Evolutionary conservation across 176 grass and related monocot species (phyloP), one percentile per base, ranked within the genome.

Genomic region (Aegilops bicornis): DNA sequence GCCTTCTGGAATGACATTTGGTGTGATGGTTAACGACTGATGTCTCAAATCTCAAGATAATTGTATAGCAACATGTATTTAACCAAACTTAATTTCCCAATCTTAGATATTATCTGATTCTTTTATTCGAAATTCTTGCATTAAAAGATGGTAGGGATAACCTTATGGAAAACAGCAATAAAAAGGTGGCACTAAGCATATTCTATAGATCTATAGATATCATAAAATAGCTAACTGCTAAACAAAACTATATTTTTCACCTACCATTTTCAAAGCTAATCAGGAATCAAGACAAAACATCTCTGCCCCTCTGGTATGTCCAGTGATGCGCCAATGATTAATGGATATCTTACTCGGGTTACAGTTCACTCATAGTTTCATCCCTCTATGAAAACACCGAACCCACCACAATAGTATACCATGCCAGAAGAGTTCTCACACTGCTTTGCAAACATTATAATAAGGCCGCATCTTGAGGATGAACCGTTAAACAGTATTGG

Each of bases 381-480:
- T 62, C n/a, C 39, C 1, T 61, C 17, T 77, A 77, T 5, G 9
- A 64, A 75, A 63, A 47, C 25, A 76, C 19, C 37, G 37, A 82
- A 72, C 43, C 43, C 56, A 77, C 11, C 24, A 65, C 36, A 64
- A 76, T 19, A 48, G 22, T 84, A 45, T 22, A 24, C 19, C 56
- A 74, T 77, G 16, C 72, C 61, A 83, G n/a, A 86, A 83, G 16
- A 80, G 16, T 60, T 35, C 82, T 88, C 35, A 56, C 32, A 73
- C 19, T 69, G 43, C 58, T 84, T 23, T 11, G 24, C 15, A 22
- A 84, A 74, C 4, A 69, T 47, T 40, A 59, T 27, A 11, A 22
- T 70, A 64, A 84, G 9, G 20, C 33, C 33, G 33, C 8, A 43
- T 39, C 12, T 65, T 29, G 31, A 66, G 10, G 35, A 54, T 11